Base-by-base conservation (phyloP, 495 filamentous ascomycete genomes). In the Podospora comata region DNA sequence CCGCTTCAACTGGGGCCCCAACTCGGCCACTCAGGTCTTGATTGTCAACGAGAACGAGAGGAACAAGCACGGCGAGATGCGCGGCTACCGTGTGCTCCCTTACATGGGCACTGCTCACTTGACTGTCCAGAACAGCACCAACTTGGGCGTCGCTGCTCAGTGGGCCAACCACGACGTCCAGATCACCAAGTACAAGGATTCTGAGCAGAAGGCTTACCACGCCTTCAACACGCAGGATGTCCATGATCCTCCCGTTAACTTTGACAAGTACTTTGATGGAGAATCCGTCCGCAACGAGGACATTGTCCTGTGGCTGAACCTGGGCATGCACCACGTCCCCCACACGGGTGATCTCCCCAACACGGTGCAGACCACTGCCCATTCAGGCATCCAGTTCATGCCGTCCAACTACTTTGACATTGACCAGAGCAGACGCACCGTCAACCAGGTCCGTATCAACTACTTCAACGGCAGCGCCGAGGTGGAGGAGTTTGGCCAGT, bases 321-420 rank as follows among this genome's bases (percentile, higher is more conserved):
- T 88, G 7, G 85, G 85, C 19, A 86, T 84, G 78, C 85, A 88
- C 70, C 86, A 87, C 70, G 73, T 87, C 23, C 85, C 86, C 18
- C 81, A 86, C 72, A 81, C 84, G 15, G 82, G 81, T 32, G 85
- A 87, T 66, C 71, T 86, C 5, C 85, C 85, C 57, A 86, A 85
- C 72, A 85, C 84, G 0, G 77, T 85, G 53, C 77, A 82, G 72
- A 83, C 82, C 16, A 82, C 80, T 16, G 78, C 83, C 9, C 80
- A 82, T 65, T 77, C 76, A 3, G 76, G 76, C 26, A 70, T 85
- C 23, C 73, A 79, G 62, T 75, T 83, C 70, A 77, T 73, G 68
- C 83, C 82, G 4, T 72, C 76, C 64, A 85, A 85, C 69, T 85
- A 76, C 70, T 75, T 76, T 60, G 26, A 60, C 30, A 64, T 61